Conservation (phyloP, 2,329 filamentous ascomycete species). For the Exutisphaerella laricina region DNA sequence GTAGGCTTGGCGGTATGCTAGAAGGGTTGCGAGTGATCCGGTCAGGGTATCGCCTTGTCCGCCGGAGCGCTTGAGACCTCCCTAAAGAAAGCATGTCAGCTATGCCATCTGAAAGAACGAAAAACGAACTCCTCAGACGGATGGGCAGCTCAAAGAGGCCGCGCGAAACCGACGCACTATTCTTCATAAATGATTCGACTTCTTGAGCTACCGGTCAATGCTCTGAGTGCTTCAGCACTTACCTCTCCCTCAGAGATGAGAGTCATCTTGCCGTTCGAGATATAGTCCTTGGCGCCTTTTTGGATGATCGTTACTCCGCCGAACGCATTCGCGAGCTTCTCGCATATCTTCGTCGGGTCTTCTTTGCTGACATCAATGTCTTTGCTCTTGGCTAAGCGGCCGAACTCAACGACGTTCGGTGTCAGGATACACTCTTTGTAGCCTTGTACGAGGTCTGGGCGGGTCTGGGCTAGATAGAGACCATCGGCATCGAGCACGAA, state of each 20-base stretch:
- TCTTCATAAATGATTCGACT: too few relatives aligned
- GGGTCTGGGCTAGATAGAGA: conserved; percentile 67
- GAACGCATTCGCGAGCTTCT: conserved; percentile 66
- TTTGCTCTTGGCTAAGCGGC: conserved; percentile 68
- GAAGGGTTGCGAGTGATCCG: conserved; percentile 77
- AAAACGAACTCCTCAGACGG: too few relatives aligned
- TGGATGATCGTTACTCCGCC: conserved; percentile 87
- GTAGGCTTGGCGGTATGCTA: conserved; percentile 86
- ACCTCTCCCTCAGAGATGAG: conserved; percentile 67
- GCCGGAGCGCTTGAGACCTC: conserved; percentile 83
- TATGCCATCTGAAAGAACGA: too few relatives aligned
- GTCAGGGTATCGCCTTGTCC: conserved; percentile 96
- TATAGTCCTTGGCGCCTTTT: conserved; percentile 77
- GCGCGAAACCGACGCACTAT: too few relatives aligned
- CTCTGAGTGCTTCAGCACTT: too few relatives aligned
- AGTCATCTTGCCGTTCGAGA: conserved; percentile 74
- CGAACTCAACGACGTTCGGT: conserved; percentile 92
- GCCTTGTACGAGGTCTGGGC: conserved; percentile 70
- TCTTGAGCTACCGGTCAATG: too few relatives aligned
- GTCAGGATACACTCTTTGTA: conserved; percentile 84
- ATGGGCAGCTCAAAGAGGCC: too few relatives aligned
- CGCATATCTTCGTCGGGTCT: conserved; percentile 54
- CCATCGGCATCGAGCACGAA: conserved; percentile 92
- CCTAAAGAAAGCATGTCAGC: too few relatives aligned
- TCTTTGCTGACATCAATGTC: conserved; percentile 54